Conservation (phyloP, 352 stramenopile species). For the Pythium aristosporum region DNA sequence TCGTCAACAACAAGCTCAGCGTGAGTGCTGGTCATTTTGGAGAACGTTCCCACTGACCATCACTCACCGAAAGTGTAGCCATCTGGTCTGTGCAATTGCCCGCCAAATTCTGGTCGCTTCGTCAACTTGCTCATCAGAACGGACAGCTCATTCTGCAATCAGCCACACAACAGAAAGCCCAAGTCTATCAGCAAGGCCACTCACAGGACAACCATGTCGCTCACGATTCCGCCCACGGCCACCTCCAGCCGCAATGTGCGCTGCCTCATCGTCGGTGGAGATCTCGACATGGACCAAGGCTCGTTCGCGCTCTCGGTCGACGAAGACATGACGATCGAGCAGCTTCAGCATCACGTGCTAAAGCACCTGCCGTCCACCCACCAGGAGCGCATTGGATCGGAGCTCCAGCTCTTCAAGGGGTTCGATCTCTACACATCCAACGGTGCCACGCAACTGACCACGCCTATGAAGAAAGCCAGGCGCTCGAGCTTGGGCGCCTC, state of each 20-base stretch:
- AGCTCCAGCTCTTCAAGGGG: conserved; percentile 26
- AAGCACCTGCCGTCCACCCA: conserved; percentile 1
- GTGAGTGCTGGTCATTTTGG: conserved; percentile 22
- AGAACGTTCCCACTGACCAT: conserved; percentile 21
- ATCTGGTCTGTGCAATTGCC: conserved; percentile 2
- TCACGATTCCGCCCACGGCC: conserved; percentile 1
- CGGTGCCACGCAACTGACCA: background rate
- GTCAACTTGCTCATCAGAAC: background rate
- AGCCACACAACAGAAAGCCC: background rate
- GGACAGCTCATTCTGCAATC: conserved; percentile 16
- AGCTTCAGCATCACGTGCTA: conserved; percentile 19
- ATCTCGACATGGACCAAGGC: conserved; percentile 19
- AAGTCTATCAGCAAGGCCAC: background rate
- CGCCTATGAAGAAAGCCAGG: conserved; percentile 1
- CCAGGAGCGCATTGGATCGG: conserved; percentile 11
- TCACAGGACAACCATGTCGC: conserved; percentile 4
- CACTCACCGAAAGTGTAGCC: conserved; percentile 24
- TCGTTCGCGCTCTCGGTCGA: conserved; percentile 23
- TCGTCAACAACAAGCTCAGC: background rate
- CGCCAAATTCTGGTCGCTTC: background rate
- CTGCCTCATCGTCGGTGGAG: conserved; percentile 24
- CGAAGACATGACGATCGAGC: conserved; percentile 17
- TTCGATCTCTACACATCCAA: conserved; percentile 24
- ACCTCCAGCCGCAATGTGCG: conserved; percentile 10
- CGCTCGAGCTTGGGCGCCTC: background rate